Conservation (phyloP, 257 asterid genomes). For the Pogostemon cablin region DNA sequence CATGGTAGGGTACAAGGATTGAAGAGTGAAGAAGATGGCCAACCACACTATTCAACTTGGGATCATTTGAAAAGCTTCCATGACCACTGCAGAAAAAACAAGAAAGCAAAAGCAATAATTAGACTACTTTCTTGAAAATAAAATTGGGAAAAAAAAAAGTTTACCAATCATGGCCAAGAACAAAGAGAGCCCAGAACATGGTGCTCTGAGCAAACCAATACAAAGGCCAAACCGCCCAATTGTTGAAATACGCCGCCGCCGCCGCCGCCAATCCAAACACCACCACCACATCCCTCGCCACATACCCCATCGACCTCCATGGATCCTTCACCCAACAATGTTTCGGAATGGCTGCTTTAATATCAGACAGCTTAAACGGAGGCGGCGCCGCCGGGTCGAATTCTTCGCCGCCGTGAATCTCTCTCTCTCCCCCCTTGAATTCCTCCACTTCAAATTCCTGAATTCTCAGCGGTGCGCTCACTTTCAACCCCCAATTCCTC, state of each 20-base stretch:
- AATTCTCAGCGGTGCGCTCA: slow-evolving; percentile 71
- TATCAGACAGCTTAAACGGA: slow-evolving; percentile 76
- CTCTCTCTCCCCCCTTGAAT: slow-evolving; percentile 25
- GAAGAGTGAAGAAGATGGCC: slow-evolving; percentile 97
- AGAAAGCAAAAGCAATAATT: background rate
- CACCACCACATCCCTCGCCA: slow-evolving; percentile 71
- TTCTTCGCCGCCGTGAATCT: slow-evolving; percentile 22
- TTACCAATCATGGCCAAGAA: slow-evolving; percentile 98
- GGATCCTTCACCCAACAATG: slow-evolving; percentile 98
- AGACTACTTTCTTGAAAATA: background rate
- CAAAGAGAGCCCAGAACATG: slow-evolving; percentile 99
- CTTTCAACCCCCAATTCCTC: slow-evolving; percentile 69
- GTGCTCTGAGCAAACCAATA: slow-evolving; percentile 97
- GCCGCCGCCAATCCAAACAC: slow-evolving; percentile 82
- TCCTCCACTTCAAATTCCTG: slow-evolving; percentile 50
- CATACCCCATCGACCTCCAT: slow-evolving; percentile 85
- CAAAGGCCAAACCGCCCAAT: slow-evolving; percentile 91
- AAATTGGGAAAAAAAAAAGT: too few species aligned
- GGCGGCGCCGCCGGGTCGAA: slow-evolving; percentile 88
- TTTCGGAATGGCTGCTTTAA: slow-evolving; percentile 91
- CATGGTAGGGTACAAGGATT: slow-evolving; percentile 96
- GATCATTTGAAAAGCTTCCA: slow-evolving; percentile 91
- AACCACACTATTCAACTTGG: slow-evolving; percentile 73
- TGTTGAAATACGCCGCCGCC: slow-evolving; percentile 63
- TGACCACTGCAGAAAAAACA: slow-evolving; percentile 74